A percentile compares a stretch with the other conserved stretches of the same genome.
phyloP scores from a whole-genome alignment of 352 stramenopile species.

The Globisporangium splendens region DNA sequence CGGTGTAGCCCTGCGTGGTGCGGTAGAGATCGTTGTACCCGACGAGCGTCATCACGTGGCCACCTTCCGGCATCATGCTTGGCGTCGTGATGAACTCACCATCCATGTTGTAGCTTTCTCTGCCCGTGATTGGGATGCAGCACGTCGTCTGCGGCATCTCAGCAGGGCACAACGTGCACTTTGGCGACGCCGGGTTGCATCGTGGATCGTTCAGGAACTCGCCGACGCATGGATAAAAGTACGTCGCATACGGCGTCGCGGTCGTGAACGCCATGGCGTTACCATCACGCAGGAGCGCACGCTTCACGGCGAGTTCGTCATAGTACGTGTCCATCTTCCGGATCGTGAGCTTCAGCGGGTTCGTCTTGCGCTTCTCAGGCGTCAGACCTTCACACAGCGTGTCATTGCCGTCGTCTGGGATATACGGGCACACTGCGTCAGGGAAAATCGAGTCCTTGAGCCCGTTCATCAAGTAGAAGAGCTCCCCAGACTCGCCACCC shows the following conservation, averaged over 20 bases:
- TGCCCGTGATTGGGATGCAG: conserved; percentile 38
- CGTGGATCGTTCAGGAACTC: conserved; percentile 37
- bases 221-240: conserved; percentile 63
- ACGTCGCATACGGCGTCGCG: conserved; percentile 50
- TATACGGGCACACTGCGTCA: conserved; percentile 44
- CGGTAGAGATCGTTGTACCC: conserved; percentile 67
- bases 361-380: conserved; percentile 29
- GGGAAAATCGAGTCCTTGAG: conserved; percentile 54
- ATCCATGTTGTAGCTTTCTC: conserved; percentile 63
- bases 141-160: conserved; percentile 51
- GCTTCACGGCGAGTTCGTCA: conserved; percentile 38
- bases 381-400: conserved; percentile 39
- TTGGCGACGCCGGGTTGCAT: conserved; percentile 45
- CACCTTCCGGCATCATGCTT: conserved; percentile 50
- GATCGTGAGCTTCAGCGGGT: conserved; percentile 42
- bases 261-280: conserved; percentile 56
- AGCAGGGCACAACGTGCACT: conserved; percentile 48
- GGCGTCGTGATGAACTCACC: conserved; percentile 56
- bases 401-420: conserved; percentile 38
- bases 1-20: conserved; percentile 55
- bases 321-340: conserved; percentile 47
- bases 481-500: conserved; percentile 38
- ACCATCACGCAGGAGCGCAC: conserved; percentile 30
- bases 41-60: conserved; percentile 67
- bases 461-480: conserved; percentile 52